These are phyloP conservation scores for Thinopyrum obtusiflorum DNA, from an alignment of 202 grass and related monocot genomes.

Conservation along the genomic window DNA sequence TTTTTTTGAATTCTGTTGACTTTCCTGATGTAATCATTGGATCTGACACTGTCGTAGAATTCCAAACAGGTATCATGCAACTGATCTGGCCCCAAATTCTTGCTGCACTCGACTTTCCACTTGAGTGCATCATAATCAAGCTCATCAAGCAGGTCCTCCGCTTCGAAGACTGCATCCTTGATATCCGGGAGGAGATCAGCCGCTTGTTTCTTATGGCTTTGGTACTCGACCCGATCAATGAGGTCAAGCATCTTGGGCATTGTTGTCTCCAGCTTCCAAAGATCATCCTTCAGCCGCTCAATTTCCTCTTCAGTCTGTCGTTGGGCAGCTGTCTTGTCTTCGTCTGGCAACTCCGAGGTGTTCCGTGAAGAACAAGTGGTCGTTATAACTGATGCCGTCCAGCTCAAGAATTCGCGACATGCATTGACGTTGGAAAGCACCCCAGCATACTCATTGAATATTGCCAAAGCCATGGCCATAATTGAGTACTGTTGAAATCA, in stretches of 20 bases:
- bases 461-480: neutral
- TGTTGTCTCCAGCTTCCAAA: neutral
- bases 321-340: no score
- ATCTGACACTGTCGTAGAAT: neutral
- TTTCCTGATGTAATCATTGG: neutral
- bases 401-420: neutral
- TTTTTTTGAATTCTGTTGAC: neutral
- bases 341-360: neutral
- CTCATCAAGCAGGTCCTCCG: neutral
- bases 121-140: neutral
- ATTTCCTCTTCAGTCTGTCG: no score
- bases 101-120: neutral
- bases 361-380: neutral
- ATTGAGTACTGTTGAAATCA: neutral
- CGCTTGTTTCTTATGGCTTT: neutral
- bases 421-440: neutral
- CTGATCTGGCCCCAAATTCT: neutral
- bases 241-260: conserved; percentile 3
- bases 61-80: neutral
- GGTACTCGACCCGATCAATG: neutral
- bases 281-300: no score
- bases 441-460: neutral
- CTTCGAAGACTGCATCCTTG: neutral
- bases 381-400: neutral
- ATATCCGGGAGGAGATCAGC: neutral